Conservation (phyloP, 768 basidiomycete species). For the Naganishia kalamii region DNA sequence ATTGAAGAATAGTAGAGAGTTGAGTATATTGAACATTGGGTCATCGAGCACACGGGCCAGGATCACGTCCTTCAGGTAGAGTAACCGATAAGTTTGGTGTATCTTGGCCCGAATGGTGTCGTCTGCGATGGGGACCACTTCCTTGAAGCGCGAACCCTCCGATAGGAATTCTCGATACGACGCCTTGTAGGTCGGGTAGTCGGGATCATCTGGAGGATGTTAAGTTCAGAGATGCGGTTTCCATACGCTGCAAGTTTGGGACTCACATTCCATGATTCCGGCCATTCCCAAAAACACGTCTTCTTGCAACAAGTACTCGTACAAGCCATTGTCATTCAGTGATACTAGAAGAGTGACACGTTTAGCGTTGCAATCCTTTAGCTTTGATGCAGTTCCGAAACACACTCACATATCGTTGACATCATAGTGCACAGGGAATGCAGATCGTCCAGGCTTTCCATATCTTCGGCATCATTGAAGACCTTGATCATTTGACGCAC, state of each 20-base stretch:
- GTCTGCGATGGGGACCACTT: conserved; percentile 79
- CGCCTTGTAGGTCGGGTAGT: conserved; percentile 92
- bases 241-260: not conserved
- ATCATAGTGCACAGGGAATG: conserved; percentile 85
- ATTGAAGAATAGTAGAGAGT: conserved; percentile 96
- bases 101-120: conserved; percentile 72
- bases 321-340: conserved; percentile 88
- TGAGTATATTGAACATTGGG: conserved; percentile 92
- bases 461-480: conserved; percentile 80
- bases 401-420: conserved; percentile 78
- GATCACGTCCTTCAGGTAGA: conserved; percentile 96
- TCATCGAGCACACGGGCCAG: conserved; percentile 91
- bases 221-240: not conserved
- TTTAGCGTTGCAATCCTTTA: no score
- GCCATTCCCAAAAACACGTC: conserved; percentile 86
- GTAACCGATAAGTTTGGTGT: conserved; percentile 92
- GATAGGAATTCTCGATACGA: conserved; percentile 91
- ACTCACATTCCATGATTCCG: conserved; percentile 93
- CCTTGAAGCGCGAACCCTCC: conserved; percentile 73
- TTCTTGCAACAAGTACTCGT: conserved; percentile 90
- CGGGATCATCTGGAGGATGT: conserved; percentile 71
- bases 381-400: not conserved
- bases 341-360: conserved; percentile 56
- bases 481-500: conserved; percentile 78
- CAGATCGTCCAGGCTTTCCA: conserved; percentile 81